Percentiles rank a stretch among this genome's conserved stretches.
These are phyloP conservation scores for Scedosporium apiospermum DNA, from an alignment of 2,329 filamentous ascomycete species.

Conservation along the genomic window DNA sequence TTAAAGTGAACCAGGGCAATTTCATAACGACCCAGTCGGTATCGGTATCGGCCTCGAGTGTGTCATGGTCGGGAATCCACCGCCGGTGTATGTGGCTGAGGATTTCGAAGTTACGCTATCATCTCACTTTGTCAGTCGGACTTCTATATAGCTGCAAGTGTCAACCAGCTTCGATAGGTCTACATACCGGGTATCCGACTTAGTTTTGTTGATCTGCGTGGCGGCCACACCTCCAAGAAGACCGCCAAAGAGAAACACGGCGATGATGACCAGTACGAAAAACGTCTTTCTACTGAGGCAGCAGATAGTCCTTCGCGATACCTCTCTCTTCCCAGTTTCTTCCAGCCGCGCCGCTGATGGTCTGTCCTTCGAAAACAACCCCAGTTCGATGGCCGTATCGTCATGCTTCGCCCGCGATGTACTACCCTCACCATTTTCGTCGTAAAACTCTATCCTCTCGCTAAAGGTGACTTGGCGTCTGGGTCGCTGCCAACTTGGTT, in stretches of 20 bases:
- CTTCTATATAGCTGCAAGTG: neutral
- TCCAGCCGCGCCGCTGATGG: neutral
- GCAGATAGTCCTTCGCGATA: neutral
- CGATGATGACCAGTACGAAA: neutral
- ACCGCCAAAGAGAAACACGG: conserved; percentile 1
- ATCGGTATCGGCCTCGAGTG: neutral
- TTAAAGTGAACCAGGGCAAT: neutral
- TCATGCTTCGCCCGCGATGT: neutral
- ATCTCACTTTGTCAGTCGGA: neutral
- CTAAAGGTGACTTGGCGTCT: neutral
- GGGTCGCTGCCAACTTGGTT: conserved; percentile 3
- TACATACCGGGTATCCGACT: neutral
- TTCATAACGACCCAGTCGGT: neutral
- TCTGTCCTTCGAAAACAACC: neutral
- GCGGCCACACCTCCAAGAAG: conserved; percentile 1
- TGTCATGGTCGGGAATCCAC: conserved; percentile 3
- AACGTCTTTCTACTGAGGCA: conserved; percentile 3
- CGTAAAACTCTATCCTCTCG: conserved; percentile 1
- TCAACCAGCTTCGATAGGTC: neutral
- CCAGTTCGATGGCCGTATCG: neutral
- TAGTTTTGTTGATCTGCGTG: neutral
- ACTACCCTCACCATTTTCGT: neutral
- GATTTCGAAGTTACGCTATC: neutral
- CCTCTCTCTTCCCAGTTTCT: neutral
- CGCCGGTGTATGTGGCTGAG: neutral